phyloP scores from a whole-genome alignment of 208 protist species.

The Phytomonas sp. region DNA sequence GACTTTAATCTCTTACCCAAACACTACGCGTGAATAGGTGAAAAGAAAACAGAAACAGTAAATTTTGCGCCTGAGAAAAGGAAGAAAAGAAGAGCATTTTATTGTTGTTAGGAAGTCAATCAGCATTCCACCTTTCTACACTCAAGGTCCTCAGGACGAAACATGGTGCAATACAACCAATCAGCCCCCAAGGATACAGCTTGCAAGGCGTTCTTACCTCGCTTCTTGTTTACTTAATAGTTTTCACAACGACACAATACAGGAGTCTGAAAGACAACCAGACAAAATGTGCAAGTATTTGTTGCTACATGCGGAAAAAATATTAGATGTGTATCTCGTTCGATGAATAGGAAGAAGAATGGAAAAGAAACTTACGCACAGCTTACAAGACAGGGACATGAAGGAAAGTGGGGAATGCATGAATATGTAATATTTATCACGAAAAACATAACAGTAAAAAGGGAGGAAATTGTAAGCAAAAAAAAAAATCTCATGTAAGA shows the following conservation, averaged over 20 bases:
- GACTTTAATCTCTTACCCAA: conserved; percentile 3
- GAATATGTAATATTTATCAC: background rate
- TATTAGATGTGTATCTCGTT: background rate
- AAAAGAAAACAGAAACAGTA: conserved; percentile 8
- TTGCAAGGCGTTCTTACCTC: background rate
- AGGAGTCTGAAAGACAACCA: background rate
- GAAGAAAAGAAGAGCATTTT: conserved; percentile 3
- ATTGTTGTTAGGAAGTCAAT: background rate
- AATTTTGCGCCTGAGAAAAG: background rate
- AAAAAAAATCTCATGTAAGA: background rate
- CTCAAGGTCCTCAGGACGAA: background rate
- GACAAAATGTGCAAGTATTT: conserved; percentile 5
- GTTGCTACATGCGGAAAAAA: conserved; percentile 4
- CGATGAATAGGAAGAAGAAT: background rate
- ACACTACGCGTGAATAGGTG: conserved; percentile 6
- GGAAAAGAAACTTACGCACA: background rate
- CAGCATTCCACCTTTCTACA: background rate
- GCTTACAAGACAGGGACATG: background rate
- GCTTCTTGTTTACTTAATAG: background rate
- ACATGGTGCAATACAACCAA: background rate
- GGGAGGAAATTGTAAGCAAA: background rate
- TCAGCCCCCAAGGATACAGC: background rate
- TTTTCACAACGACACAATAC: background rate
- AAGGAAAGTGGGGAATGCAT: background rate
- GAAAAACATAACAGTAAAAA: background rate